Evolutionary conservation across 2,329 filamentous ascomycete species (phyloP).

Genomic region (Aureobasidium melanogenum): DNA sequence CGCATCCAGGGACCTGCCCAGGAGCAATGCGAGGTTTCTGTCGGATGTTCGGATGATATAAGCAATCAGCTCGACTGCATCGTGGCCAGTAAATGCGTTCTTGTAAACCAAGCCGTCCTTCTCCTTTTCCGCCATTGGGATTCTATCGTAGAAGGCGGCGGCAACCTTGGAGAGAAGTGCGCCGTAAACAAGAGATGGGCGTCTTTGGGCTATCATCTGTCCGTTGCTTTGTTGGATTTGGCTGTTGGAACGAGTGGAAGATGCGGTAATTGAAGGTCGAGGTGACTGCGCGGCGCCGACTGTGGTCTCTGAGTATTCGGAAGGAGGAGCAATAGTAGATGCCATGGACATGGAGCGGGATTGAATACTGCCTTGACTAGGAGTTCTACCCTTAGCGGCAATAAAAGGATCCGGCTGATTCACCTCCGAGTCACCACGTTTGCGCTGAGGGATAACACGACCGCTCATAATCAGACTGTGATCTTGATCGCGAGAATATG

Average conservation of each 20-base stretch:
- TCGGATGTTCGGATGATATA: conserved; percentile 98
- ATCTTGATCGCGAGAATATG: conserved; percentile 66
- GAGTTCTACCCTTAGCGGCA: conserved; percentile 12
- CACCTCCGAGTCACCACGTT: conserved; percentile 43
- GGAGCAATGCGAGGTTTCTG: conserved; percentile 80
- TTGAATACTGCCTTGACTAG: conserved; percentile 31
- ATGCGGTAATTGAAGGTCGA: conserved; percentile 18
- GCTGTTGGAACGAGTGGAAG: conserved; percentile 30
- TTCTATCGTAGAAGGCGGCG: conserved; percentile 83
- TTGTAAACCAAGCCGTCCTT: conserved; percentile 98
- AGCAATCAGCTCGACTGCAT: conserved; percentile 89
- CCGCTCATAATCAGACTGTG: conserved; percentile 87
- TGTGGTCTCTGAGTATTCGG: conserved; percentile 13
- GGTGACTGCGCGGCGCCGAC: conserved; percentile 19
- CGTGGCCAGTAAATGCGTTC: conserved; percentile 89
- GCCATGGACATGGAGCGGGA: conserved; percentile 87
- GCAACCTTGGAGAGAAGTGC: conserved; percentile 88
- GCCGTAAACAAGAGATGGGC: conserved; percentile 83
- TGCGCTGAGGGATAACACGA: conserved; percentile 65
- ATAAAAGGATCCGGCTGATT: neutral
- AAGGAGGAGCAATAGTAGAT: conserved; percentile 62
- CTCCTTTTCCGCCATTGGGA: conserved; percentile 74
- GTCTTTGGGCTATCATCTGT: conserved; percentile 51
- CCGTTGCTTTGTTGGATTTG: conserved; percentile 21
- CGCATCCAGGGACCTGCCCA: conserved; percentile 86